Conservation (phyloP, 2,329 filamentous ascomycete genomes). For the Calonectria montana region DNA sequence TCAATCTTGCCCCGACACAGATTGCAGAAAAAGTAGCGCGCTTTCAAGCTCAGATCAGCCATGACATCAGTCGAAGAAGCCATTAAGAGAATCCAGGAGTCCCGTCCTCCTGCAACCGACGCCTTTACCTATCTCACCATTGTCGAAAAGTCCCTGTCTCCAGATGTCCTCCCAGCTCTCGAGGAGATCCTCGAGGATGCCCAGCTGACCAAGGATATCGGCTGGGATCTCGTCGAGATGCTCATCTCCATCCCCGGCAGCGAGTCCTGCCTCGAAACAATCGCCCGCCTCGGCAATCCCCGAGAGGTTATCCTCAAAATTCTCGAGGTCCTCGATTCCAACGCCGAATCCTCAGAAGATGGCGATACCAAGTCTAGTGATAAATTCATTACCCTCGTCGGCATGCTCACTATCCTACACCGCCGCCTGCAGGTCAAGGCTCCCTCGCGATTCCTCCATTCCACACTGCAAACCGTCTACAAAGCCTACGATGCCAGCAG, state of each 20-base stretch:
- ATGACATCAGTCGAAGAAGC: constrained; percentile 53
- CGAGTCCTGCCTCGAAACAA: constrained; percentile 77
- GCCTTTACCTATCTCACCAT: constrained; percentile 83
- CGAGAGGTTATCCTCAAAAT: constrained; percentile 85
- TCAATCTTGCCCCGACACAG: not conserved
- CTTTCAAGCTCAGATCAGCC: not conserved
- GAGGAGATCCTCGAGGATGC: constrained; percentile 76
- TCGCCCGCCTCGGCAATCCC: constrained; percentile 82
- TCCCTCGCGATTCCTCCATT: constrained; percentile 82
- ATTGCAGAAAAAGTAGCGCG: too few species aligned
- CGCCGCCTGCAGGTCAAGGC: constrained; percentile 80
- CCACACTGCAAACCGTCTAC: constrained; percentile 78
- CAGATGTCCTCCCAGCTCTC: constrained; percentile 74
- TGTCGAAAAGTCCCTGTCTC: constrained; percentile 77
- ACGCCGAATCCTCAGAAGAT: constrained; percentile 53
- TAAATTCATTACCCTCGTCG: constrained; percentile 77
- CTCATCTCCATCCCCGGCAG: constrained; percentile 75
- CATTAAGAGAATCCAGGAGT: constrained; percentile 60
- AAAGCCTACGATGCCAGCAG: constrained; percentile 72
- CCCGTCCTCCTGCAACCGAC: constrained; percentile 67
- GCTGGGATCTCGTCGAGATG: constrained; percentile 85
- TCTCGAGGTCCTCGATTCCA: constrained; percentile 74
- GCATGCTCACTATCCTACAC: constrained; percentile 79
- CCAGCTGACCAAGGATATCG: constrained; percentile 78
- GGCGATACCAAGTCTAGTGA: constrained; percentile 49